phyloP scores from a whole-genome alignment of 148 eudicot genomes.

The Camellia sinensis region DNA sequence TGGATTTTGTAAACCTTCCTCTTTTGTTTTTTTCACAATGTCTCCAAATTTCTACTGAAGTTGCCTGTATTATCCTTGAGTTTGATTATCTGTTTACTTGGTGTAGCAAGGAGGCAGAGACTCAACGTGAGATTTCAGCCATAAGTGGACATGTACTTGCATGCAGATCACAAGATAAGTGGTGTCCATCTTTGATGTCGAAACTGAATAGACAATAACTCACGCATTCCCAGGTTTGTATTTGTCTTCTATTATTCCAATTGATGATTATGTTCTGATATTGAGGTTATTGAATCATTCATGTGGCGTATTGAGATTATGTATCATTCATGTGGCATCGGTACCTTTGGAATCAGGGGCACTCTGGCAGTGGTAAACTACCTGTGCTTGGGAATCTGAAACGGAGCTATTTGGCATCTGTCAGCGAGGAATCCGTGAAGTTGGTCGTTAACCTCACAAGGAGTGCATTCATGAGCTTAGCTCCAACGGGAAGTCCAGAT shows the following conservation, averaged over 20 bases:
- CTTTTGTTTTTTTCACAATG: not conserved
- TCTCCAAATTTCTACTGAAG: not conserved
- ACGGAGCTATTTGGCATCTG: constrained; percentile 78
- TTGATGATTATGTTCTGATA: not conserved
- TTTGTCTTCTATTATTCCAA: not conserved
- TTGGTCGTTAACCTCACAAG: constrained; percentile 76
- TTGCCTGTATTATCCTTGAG: not conserved
- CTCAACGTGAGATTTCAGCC: constrained; percentile 96
- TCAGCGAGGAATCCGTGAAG: constrained; percentile 72
- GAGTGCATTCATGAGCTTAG: constrained; percentile 80
- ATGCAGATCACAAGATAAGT: constrained; percentile 82
- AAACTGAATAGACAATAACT: constrained; percentile 70
- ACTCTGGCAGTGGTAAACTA: constrained; percentile 69
- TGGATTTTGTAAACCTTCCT: constrained; percentile 9
- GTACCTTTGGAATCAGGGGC: constrained; percentile 45
- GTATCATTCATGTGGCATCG: not conserved
- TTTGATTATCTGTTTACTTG: constrained; percentile 14
- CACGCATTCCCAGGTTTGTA: constrained; percentile 74
- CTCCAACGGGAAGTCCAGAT: constrained; percentile 80
- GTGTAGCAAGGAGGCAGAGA: constrained; percentile 79
- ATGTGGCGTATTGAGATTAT: too few species aligned
- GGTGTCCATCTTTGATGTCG: constrained; percentile 83
- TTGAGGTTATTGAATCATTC: not conserved
- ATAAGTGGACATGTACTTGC: constrained; percentile 73
- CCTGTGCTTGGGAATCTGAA: constrained; percentile 85